Evolutionary conservation across 129 eudicot species (phyloP), one percentile per base, ranked within the genome.

Genomic region (Apium graveolens): DNA sequence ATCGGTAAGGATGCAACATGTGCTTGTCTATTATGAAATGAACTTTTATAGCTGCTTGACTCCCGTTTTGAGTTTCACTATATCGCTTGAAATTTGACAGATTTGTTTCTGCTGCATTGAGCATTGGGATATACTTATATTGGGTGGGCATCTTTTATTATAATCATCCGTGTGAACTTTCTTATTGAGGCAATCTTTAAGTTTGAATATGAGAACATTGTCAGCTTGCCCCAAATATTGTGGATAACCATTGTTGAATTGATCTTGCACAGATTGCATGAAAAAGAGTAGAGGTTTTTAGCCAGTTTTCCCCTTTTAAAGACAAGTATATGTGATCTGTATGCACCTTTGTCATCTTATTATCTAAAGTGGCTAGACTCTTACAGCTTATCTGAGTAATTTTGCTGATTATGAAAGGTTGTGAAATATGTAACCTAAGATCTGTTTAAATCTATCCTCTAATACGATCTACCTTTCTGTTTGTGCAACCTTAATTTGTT

Each of bases 1-100:
- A 93, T 51, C 81, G 92, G 98, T 90, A 85, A 85, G 80, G 35
- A 18, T 45, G 11, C 49, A 34, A 24, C 13, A 43, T 42, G 43
- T 5, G 55, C 57, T 31, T 43, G 34, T 49, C 76, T 72, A 27
- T 46, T 55, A 32, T 73, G 8, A 29, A 31, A 2, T 35, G 27
- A 69, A 69, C n/a, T 69, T 3, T 29, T 65, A 65, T 65, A 11
- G 74, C 5, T 13, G 7, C 74, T 17, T 1, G 11, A 35, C 26
- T 35, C 41, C 10, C 10, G 3, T 68, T 34, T 13, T 11, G 6
- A 0, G 20, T 62, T 16, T 18, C 34, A 65, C 9, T 27, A 8
- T 4, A 26, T 65, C 29, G 20, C 38, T 29, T 27, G 38, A 5
- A 29, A 26, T 18, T 29, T 2, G 8, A 24, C n/a, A 24, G 31